Evolutionary conservation across 495 filamentous ascomycete genomes (phyloP).

Genomic region (Penicillium lividum): DNA sequence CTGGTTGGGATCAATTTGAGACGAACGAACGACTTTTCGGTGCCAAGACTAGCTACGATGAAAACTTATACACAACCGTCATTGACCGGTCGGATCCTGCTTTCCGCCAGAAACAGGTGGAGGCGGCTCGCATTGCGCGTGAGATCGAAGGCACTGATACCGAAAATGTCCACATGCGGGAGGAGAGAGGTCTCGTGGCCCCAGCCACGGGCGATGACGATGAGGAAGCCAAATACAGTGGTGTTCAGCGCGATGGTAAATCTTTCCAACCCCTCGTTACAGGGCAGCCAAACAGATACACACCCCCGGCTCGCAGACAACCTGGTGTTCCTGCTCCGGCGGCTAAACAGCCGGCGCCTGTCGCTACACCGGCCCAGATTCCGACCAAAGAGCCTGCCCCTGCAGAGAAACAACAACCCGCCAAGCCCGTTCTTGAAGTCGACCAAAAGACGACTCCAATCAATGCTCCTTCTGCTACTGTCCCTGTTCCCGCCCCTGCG

Average conservation of each 20-base stretch:
- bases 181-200: conserved; percentile 77
- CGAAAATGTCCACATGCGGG: conserved; percentile 77
- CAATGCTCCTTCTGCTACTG: conserved; percentile 24
- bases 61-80: conserved; percentile 88
- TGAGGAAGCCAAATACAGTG: conserved; percentile 93
- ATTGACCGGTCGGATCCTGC: conserved; percentile 80
- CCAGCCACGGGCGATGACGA: conserved; percentile 80
- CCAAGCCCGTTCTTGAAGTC: conserved; percentile 31
- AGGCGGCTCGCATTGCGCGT: conserved; percentile 79
- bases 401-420: conserved; percentile 34
- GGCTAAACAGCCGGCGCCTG: conserved; percentile 40
- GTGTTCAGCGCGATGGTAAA: conserved; percentile 72
- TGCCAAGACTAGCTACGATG: conserved; percentile 82
- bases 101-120: conserved; percentile 73
- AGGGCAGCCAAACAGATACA: conserved; percentile 75
- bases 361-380: conserved; percentile 27
- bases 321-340: conserved; percentile 72
- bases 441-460: conserved; percentile 38
- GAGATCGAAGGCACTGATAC: conserved; percentile 78
- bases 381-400: conserved; percentile 33
- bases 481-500: conserved; percentile 2
- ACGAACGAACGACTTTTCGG: conserved; percentile 86
- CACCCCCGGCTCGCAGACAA: conserved; percentile 80
- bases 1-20: conserved; percentile 92
- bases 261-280: conserved; percentile 68